Evolutionary conservation across 352 stramenopile species (phyloP), one percentile per base, ranked within the genome.

Genomic region (Globisporangium acanthophoron): DNA sequence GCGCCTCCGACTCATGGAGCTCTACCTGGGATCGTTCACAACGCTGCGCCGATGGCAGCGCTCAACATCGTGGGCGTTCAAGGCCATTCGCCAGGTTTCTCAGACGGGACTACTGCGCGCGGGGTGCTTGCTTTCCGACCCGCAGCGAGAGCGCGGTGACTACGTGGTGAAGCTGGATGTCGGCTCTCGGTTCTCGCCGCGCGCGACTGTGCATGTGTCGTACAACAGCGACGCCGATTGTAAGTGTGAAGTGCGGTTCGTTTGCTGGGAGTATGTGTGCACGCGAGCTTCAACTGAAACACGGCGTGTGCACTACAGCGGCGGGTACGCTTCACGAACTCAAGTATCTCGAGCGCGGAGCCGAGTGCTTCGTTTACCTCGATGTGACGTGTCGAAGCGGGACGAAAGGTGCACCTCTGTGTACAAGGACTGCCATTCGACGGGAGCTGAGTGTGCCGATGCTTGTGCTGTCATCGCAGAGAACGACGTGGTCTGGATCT

Each of bases 211-310:
- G 50, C 77, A 87, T 18, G 29, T 87, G 48, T 64, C 73, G 1
- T 89, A 88, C 65, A 87, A 81, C 61, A 80, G 74, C 40, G 77
- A 91, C 16, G 76, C 74, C 18, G 81, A 91, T 35, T 91, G 81
- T 91, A 65, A 58, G 21, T 3, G 8, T 3, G 8, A 9, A 11
- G 21, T 31, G 16, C 2, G 40, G 20, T 37, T 13, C 54, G 44
- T 39, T 15, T 16, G 29, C 12, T 37, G 21, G 7, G 11, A 41
- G 35, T 15, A 13, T 13, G 35, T 9, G 11, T 41, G 35, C 44
- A 15, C 3, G 37, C 5, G 11, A 12, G 33, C 1, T 8, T 39
- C 33, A 39, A 9, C 13, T 43, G 37, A 37, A 37, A 37, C 6
- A 37, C 12, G 11, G 3, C 37, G 37, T 33, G 3, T 58, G 3